Conservation (phyloP, 225 moss, liverwort and hornwort species). For the Antitrichia curtipendula region DNA sequence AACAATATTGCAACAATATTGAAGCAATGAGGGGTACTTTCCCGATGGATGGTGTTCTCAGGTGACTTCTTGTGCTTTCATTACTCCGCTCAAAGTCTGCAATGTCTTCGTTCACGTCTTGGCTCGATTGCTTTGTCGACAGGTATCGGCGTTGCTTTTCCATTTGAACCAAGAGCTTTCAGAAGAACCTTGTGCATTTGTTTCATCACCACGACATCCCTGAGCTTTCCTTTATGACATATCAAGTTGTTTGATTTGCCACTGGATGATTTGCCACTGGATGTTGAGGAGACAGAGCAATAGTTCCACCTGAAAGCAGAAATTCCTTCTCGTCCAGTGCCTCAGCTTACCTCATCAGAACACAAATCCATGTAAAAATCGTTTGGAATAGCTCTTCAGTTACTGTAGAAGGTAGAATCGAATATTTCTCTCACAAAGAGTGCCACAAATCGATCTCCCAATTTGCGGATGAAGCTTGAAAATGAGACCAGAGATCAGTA, state of each 20-base stretch:
- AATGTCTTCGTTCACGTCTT: background rate
- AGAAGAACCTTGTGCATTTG: background rate
- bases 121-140: background rate
- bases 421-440: background rate
- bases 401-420: background rate
- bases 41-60: constrained; percentile 69
- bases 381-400: background rate
- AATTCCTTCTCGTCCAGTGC: constrained; percentile 28
- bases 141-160: background rate
- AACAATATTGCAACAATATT: no score
- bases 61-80: constrained; percentile 14
- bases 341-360: background rate
- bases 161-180: background rate
- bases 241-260: constrained; percentile 87
- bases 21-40: no score
- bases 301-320: constrained; percentile 71
- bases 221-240: background rate
- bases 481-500: background rate
- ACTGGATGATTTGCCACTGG: background rate
- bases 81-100: background rate
- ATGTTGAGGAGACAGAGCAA: constrained; percentile 73
- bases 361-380: background rate
- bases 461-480: background rate
- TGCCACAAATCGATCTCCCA: background rate
- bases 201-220: background rate